phyloP scores from a whole-genome alignment of 345 rosid genomes.

The Eucalyptus curtisii region DNA sequence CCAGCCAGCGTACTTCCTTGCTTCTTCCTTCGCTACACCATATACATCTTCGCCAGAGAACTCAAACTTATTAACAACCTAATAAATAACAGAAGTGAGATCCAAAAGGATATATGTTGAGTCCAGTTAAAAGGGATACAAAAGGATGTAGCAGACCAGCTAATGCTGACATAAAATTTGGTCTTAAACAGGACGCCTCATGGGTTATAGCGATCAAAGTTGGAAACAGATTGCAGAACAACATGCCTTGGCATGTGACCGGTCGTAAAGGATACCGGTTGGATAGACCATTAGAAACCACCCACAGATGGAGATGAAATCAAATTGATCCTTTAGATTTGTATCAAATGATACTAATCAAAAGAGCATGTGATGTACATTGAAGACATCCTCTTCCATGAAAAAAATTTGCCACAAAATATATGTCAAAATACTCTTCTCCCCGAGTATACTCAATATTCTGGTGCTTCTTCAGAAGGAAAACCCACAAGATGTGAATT shows the following conservation, averaged over 20 bases:
- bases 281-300: constrained; percentile 74
- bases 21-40: constrained; percentile 78
- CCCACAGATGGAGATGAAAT: not conserved
- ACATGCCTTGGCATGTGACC: constrained; percentile 80
- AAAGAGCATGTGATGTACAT: constrained; percentile 22
- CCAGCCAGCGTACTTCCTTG: constrained; percentile 59
- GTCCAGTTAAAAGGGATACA: not conserved
- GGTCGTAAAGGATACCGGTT: constrained; percentile 68
- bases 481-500: not conserved
- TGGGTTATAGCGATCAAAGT: not conserved
- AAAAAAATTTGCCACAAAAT: not conserved
- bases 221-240: not conserved
- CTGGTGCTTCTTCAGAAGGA: not conserved
- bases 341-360: constrained; percentile 11
- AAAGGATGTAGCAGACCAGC: not conserved
- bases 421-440: not conserved
- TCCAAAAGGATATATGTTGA: not conserved
- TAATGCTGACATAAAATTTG: not conserved
- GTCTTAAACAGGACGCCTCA: not conserved
- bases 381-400: not conserved
- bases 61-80: constrained; percentile 73
- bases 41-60: constrained; percentile 63
- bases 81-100: not conserved
- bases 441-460: not conserved
- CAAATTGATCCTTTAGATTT: not conserved